phyloP scores from a whole-genome alignment of 2,329 filamentous ascomycete species.

The Mollisiaceae sp. region DNA sequence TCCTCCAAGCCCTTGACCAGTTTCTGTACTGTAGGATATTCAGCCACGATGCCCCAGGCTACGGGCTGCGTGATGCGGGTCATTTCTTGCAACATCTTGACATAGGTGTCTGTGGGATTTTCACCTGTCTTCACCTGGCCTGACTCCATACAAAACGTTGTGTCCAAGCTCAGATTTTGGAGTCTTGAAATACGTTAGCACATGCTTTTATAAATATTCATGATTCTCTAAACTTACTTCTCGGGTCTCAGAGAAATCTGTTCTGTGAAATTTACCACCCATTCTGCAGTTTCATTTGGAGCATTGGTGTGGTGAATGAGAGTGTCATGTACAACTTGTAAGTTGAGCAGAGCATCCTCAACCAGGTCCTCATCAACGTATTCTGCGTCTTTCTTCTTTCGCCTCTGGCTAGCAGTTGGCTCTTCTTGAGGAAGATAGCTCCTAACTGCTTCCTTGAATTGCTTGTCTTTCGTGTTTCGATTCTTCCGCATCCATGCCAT shows the following conservation, averaged over 20 bases:
- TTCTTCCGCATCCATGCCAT: conserved; percentile 71
- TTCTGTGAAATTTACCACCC: conserved; percentile 76
- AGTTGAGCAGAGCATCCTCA: conserved; percentile 71
- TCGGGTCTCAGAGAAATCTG: conserved; percentile 80
- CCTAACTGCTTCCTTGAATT: conserved; percentile 69
- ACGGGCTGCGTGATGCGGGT: conserved; percentile 73
- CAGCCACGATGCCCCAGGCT: conserved; percentile 69
- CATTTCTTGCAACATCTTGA: conserved; percentile 78
- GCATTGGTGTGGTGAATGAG: conserved; percentile 72
- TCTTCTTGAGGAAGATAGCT: conserved; percentile 47
- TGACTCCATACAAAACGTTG: conserved; percentile 78
- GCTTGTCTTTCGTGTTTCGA: conserved; percentile 67
- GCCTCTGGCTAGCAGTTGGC: conserved; percentile 27
- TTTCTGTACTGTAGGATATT: conserved; percentile 62
- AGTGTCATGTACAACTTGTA: conserved; percentile 71
- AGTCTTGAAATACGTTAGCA: conserved; percentile 18
- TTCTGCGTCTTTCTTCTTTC: conserved; percentile 48
- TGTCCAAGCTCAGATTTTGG: conserved; percentile 55
- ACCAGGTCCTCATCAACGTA: conserved; percentile 70
- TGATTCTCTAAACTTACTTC: conserved; percentile 47
- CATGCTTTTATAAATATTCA: background rate
- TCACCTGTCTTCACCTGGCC: conserved; percentile 77
- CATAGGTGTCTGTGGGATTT: conserved; percentile 68
- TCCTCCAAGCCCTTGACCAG: conserved; percentile 63
- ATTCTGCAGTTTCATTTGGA: conserved; percentile 69